Base-by-base conservation (phyloP, 352 stramenopile genomes). In the Phytophthora aleatoria region DNA sequence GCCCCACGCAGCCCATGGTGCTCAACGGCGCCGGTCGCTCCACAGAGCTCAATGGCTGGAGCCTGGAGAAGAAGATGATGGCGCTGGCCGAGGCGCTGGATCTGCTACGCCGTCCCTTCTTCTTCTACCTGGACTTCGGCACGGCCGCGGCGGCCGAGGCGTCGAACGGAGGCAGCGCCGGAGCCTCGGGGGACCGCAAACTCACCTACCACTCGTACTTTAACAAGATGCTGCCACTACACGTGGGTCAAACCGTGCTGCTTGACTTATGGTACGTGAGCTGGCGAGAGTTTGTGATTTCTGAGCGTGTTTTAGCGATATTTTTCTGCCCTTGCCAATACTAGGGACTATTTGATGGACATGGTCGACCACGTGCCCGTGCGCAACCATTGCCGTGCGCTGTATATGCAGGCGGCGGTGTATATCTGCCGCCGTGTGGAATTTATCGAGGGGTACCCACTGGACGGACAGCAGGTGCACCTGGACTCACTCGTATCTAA, bases 341-440 rank as follows among this genome's bases (percentile, higher is more conserved):
- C 20, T 53, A 89, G 79, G 82, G 78, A 83, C 49, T 94, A 92
- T 55, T 63, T 92, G 28, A 81, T 95, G 71, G 85, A 95, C 61
- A 91, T 92, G 80, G 84, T 84, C 42, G 85, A 95, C 33, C 72
- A 81, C 28, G 81, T 95, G 42, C 82, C 87, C 1, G 73, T 89
- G 36, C 83, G 85, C 15, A 92, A 92, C 43, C 83, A 76, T 50
- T 89, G 78, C 35, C 82, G 83, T 4, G 73, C 77, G 54, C 64
- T 95, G 35, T 92, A 91, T 58, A 62, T 94, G 57, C 85, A 91
- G 41, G 69, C 79, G 35, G 79, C 83, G 5, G 71, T 73, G 41
- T 95, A 88, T 59, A 88, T 94, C 43, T 85, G 73, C 30, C 87
- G 85, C 35, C 87, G 87, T 26, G 76, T 89, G 33, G 87, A 95